These are phyloP conservation scores for Rhizopogon vesiculosus DNA, from an alignment of 768 basidiomycete genomes.

Conservation along the genomic window DNA sequence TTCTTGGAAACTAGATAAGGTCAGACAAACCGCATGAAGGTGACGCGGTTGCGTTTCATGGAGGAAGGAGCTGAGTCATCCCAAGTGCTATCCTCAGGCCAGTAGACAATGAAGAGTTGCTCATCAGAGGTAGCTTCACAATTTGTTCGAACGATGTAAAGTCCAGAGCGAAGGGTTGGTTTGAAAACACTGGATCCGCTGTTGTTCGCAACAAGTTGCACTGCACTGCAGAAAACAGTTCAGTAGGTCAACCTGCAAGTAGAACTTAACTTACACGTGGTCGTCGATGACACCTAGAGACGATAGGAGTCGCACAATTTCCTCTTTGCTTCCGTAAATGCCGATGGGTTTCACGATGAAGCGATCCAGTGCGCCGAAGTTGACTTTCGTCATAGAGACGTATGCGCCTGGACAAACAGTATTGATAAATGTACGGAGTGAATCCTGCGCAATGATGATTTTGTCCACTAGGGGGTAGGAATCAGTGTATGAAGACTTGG, in stretches of 20 bases:
- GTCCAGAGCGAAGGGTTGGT: conserved; percentile 39
- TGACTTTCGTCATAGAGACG: conserved; percentile 46
- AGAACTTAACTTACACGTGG: conserved; percentile 29
- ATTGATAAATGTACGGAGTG: conserved; percentile 45
- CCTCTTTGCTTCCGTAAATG: conserved; percentile 50
- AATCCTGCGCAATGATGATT: conserved; percentile 52
- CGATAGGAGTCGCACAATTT: conserved; percentile 43
- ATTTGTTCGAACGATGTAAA: conserved; percentile 35
- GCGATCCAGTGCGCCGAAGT: conserved; percentile 49
- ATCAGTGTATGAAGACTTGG: background rate
- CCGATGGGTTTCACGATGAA: conserved; percentile 45
- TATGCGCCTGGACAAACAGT: conserved; percentile 47
- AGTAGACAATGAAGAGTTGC: conserved; percentile 47
- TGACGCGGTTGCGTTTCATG: conserved; percentile 47
- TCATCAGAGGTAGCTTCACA: conserved; percentile 6
- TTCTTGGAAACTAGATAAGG: background rate
- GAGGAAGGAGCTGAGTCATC: conserved; percentile 40
- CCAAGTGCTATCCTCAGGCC: conserved; percentile 63
- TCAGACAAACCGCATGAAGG: conserved; percentile 52
- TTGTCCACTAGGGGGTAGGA: conserved; percentile 47
- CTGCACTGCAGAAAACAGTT: background rate
- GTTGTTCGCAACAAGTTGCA: conserved; percentile 3
- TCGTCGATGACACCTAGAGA: conserved; percentile 33
- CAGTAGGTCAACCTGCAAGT: background rate
- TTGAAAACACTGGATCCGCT: background rate